Percentiles rank a stretch among this genome's conserved stretches.
Evolutionary conservation across 148 eudicot species (phyloP).

Genomic region (Silene latifolia): DNA sequence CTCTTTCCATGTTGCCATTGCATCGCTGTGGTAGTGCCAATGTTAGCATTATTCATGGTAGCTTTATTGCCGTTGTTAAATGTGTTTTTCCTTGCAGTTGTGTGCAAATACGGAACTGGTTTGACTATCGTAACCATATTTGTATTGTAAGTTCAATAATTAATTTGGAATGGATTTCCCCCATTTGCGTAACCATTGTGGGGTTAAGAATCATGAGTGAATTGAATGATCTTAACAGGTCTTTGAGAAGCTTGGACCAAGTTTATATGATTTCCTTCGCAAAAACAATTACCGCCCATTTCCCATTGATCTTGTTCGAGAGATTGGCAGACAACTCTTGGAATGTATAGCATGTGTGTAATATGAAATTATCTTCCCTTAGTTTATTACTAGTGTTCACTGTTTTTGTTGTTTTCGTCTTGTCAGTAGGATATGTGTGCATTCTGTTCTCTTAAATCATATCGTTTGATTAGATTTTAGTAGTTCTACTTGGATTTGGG

Average conservation of each 20-base stretch:
- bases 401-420: not conserved
- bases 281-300: constrained; percentile 87
- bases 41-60: constrained; percentile 14
- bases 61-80: constrained; percentile 38
- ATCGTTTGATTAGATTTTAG: not conserved
- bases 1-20: constrained; percentile 3
- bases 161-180: constrained; percentile 56
- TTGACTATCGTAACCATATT: constrained; percentile 99
- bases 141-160: constrained; percentile 89
- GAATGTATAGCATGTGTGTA: constrained; percentile 92
- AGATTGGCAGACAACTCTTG: constrained; percentile 86
- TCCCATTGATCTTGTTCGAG: constrained; percentile 79
- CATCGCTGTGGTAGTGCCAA: constrained; percentile 15
- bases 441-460: too few species aligned
- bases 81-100: constrained; percentile 91
- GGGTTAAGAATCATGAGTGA: constrained; percentile 56
- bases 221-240: constrained; percentile 88
- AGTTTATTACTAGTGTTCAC: not conserved
- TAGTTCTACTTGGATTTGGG: not conserved
- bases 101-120: constrained; percentile 99
- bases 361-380: constrained; percentile 28
- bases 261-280: constrained; percentile 86
- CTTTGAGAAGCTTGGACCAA: constrained; percentile 95
- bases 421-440: not conserved
- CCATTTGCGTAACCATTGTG: constrained; percentile 26